These are phyloP conservation scores for Sclerotinia nivalis DNA, from an alignment of 2,329 filamentous ascomycete genomes.

Conservation along the genomic window DNA sequence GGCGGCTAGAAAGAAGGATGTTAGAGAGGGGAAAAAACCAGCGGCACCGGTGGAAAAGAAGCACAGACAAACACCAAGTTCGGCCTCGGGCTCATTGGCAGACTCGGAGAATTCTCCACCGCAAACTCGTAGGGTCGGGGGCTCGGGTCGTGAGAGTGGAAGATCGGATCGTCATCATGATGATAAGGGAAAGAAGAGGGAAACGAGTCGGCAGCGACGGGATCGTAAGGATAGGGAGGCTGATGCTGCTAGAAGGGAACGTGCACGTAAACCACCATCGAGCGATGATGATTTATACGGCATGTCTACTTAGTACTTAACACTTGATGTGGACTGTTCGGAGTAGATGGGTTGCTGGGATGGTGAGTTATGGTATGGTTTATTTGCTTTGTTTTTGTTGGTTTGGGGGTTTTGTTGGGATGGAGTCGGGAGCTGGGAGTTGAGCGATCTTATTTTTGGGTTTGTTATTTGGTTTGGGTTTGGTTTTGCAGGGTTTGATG, in stretches of 20 bases:
- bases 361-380: neutral
- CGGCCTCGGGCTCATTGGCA: neutral
- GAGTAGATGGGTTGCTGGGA: neutral
- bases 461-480: neutral
- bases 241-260: neutral
- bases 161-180: too few species aligned
- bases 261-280: neutral
- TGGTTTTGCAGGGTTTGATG: neutral
- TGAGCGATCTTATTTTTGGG: neutral
- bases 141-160: too few species aligned
- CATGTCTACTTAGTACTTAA: neutral
- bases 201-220: too few species aligned
- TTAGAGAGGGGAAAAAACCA: neutral
- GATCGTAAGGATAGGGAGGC: too few species aligned
- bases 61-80: neutral
- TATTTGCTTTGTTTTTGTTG: neutral
- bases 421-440: neutral
- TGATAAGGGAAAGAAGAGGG: neutral
- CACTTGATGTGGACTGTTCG: neutral
- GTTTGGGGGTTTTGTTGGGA: neutral
- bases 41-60: neutral
- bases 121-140: neutral
- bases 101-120: neutral
- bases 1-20: too few species aligned
- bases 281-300: neutral